Evolutionary conservation across 2,329 filamentous ascomycete species (phyloP).

Genomic region (Colletotrichum paranaense): DNA sequence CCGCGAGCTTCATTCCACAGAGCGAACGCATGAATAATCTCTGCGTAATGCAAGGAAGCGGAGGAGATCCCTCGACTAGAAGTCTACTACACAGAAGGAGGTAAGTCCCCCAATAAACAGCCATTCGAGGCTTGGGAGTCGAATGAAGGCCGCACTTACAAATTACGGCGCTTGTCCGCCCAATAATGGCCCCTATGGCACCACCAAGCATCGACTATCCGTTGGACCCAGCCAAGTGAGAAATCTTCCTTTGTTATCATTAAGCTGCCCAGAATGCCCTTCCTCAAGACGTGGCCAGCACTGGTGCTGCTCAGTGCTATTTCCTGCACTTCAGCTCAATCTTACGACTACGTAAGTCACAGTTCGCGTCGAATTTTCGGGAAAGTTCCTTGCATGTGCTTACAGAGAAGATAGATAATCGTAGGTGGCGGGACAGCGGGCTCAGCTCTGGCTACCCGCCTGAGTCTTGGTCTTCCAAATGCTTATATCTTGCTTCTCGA

Average conservation of each 20-base stretch:
- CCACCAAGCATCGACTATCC: neutral
- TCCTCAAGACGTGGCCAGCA: slow-evolving; percentile 2
- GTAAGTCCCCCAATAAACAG: neutral
- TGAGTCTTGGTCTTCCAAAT: slow-evolving; percentile 44
- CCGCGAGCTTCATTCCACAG: no score
- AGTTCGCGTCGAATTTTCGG: neutral
- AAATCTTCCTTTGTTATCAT: neutral
- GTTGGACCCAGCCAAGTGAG: neutral
- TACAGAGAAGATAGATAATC: slow-evolving; percentile 4
- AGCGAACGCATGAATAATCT: no score
- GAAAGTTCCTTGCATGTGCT: neutral
- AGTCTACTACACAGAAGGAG: neutral
- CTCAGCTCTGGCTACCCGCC: slow-evolving; percentile 38
- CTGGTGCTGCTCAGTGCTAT: slow-evolving; percentile 11
- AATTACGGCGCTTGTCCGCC: neutral
- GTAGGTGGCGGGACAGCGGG: slow-evolving; percentile 21
- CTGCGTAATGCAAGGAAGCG: no score
- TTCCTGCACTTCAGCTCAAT: slow-evolving; percentile 6
- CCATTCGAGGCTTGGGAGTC: no score
- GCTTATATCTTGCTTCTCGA: slow-evolving; percentile 45
- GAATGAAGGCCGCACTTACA: neutral
- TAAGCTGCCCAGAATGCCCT: neutral
- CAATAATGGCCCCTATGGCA: neutral
- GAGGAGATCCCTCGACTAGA: no score
- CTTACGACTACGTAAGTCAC: slow-evolving; percentile 41